Evolutionary conservation across 2,329 filamentous ascomycete species (phyloP).

Genomic region (Claviceps capensis): DNA sequence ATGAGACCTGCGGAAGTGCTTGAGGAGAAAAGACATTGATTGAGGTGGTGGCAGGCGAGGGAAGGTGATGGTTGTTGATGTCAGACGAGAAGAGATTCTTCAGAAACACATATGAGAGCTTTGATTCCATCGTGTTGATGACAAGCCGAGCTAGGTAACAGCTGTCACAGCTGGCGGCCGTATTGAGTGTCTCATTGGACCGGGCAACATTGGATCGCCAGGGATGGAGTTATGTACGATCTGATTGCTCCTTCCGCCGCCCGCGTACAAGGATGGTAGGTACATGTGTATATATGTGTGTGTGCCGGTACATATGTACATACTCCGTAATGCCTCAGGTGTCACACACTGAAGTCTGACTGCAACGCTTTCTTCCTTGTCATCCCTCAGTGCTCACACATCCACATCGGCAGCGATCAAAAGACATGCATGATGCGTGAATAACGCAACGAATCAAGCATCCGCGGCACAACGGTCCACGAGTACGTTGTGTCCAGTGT

Average conservation of each 20-base stretch:
- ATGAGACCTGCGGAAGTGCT: slow-evolving; percentile 1
- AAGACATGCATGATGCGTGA: background rate
- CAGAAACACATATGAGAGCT: background rate
- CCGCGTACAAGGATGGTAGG: too few species aligned
- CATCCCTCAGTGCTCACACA: background rate
- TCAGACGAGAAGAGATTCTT: background rate
- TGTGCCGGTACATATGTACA: too few species aligned
- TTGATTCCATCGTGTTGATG: background rate
- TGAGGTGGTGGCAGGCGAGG: background rate
- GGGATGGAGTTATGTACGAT: background rate
- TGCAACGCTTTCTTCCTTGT: background rate
- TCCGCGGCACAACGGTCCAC: background rate
- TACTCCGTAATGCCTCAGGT: background rate
- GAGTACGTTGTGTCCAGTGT: background rate
- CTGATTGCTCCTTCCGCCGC: background rate
- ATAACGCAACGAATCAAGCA: background rate
- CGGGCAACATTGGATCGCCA: background rate
- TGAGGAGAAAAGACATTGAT: slow-evolving; percentile 1
- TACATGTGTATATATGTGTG: too few species aligned
- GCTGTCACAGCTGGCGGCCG: background rate
- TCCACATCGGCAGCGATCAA: slow-evolving; percentile 1
- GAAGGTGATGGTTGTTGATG: background rate
- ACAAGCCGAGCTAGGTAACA: background rate
- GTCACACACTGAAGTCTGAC: background rate
- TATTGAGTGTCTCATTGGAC: background rate